A percentile compares a stretch with the other conserved stretches of the same genome.
phyloP scores from a whole-genome alignment of 2,329 filamentous ascomycete genomes.

The Chrysosphaeria jannelii region DNA sequence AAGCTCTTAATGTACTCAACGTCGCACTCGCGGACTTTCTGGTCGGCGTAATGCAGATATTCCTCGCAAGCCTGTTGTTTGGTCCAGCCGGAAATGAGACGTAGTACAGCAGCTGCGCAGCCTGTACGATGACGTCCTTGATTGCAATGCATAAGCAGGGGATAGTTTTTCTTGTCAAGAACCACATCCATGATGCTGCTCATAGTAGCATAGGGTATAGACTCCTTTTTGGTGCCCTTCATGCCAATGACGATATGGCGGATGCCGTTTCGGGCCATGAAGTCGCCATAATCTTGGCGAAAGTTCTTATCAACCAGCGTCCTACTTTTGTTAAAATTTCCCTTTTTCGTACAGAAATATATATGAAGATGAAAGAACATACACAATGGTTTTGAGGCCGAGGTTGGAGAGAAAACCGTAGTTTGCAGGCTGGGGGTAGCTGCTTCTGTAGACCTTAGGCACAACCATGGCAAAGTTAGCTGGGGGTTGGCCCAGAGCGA shows the following conservation, averaged over 20 bases:
- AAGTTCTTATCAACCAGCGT: conserved; percentile 34
- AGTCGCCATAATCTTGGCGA: conserved; percentile 20
- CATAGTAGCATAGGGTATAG: conserved; percentile 36
- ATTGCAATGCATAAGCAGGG: conserved; percentile 72
- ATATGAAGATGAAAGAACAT: conserved; percentile 8
- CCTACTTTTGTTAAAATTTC: conserved; percentile 12
- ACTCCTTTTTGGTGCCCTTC: conserved; percentile 63
- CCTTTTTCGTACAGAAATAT: neutral
- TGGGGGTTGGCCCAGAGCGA: too few relatives aligned
- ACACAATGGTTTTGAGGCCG: conserved; percentile 53
- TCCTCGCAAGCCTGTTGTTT: conserved; percentile 33
- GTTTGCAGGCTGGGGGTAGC: conserved; percentile 43
- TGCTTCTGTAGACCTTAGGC: conserved; percentile 50
- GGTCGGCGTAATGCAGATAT: conserved; percentile 34
- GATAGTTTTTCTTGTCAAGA: conserved; percentile 43
- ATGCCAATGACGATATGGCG: conserved; percentile 47
- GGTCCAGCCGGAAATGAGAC: conserved; percentile 41
- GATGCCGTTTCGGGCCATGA: conserved; percentile 36
- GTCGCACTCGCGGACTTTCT: conserved; percentile 29
- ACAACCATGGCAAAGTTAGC: conserved; percentile 50
- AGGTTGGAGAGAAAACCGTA: conserved; percentile 37
- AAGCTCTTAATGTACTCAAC: conserved; percentile 25
- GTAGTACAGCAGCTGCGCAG: conserved; percentile 55
- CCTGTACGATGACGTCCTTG: conserved; percentile 83
- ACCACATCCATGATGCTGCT: conserved; percentile 38